Conservation (phyloP, 208 protist genomes). For the Trypanosoma melophagium region DNA sequence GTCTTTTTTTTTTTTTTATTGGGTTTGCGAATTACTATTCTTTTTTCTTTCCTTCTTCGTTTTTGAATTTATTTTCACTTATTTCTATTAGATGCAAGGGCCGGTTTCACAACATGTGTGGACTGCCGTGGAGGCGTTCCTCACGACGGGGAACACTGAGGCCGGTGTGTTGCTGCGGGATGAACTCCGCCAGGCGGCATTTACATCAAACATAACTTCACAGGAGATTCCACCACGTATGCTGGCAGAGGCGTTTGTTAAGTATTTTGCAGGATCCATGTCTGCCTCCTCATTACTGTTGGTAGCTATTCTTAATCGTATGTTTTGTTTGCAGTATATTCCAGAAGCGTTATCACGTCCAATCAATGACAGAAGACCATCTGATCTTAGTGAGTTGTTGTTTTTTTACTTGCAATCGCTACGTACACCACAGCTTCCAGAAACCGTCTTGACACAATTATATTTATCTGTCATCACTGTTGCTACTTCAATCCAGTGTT, state of each 20-base stretch:
- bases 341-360: slow-evolving; percentile 45
- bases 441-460: slow-evolving; percentile 39
- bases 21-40: slow-evolving; percentile 16
- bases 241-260: slow-evolving; percentile 3
- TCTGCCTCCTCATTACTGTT: slow-evolving; percentile 30
- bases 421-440: neutral
- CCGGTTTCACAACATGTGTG: neutral
- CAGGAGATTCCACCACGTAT: slow-evolving; percentile 3
- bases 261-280: neutral
- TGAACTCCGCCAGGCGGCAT: slow-evolving; percentile 13
- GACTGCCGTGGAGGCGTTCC: slow-evolving; percentile 24
- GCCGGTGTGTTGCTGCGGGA: slow-evolving; percentile 28
- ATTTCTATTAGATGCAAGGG: neutral
- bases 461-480: slow-evolving; percentile 40
- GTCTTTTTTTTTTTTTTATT: no score
- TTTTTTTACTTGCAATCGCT: slow-evolving; percentile 41
- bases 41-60: slow-evolving; percentile 25
- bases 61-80: slow-evolving; percentile 4
- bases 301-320: slow-evolving; percentile 58
- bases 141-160: slow-evolving; percentile 11
- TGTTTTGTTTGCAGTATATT: slow-evolving; percentile 56
- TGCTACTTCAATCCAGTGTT: slow-evolving; percentile 35
- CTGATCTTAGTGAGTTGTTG: slow-evolving; percentile 44
- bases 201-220: slow-evolving; percentile 2
- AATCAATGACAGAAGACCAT: slow-evolving; percentile 39